phyloP scores from a whole-genome alignment of 192 early-diverging fungal species.

The Ambispora gerdemannii region DNA sequence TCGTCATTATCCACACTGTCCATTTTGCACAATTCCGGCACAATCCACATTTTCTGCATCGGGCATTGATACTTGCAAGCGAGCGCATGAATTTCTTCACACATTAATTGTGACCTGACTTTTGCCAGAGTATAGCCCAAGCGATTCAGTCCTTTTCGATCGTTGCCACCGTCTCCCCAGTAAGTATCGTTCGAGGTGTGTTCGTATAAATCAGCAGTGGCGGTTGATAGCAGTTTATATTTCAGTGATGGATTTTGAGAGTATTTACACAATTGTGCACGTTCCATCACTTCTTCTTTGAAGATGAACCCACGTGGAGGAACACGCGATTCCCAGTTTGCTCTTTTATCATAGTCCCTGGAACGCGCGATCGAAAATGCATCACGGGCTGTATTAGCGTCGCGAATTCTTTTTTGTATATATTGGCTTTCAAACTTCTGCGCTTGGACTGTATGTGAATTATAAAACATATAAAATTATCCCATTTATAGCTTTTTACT shows the following conservation, averaged over 20 bases:
- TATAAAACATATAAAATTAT: neutral
- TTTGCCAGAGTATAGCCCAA: conserved; percentile 35
- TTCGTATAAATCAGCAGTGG: conserved; percentile 24
- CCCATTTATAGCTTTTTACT: neutral
- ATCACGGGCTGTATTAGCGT: conserved; percentile 26
- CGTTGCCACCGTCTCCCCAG: conserved; percentile 38
- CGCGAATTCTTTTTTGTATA: conserved; percentile 33
- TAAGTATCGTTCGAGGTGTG: conserved; percentile 37
- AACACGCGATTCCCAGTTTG: conserved; percentile 42
- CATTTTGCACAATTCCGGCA: too few species aligned
- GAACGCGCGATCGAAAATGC: conserved; percentile 46
- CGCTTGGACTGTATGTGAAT: conserved; percentile 17
- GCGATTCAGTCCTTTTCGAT: conserved; percentile 39
- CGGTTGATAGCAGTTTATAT: conserved; percentile 35
- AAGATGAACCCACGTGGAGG: neutral
- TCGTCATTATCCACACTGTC: too few species aligned
- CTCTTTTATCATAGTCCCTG: conserved; percentile 31
- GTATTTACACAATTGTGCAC: conserved; percentile 42
- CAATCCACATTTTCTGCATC: too few species aligned
- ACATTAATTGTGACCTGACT: conserved; percentile 25
- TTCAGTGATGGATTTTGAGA: conserved; percentile 36
- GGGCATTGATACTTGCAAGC: neutral
- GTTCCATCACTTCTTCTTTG: conserved; percentile 43
- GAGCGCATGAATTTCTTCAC: neutral
- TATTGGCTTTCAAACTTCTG: neutral